A percentile compares a stretch with the other conserved stretches of the same genome.
Evolutionary conservation across 129 eudicot genomes (phyloP).

Genomic region (Gnaphalium uliginosum): DNA sequence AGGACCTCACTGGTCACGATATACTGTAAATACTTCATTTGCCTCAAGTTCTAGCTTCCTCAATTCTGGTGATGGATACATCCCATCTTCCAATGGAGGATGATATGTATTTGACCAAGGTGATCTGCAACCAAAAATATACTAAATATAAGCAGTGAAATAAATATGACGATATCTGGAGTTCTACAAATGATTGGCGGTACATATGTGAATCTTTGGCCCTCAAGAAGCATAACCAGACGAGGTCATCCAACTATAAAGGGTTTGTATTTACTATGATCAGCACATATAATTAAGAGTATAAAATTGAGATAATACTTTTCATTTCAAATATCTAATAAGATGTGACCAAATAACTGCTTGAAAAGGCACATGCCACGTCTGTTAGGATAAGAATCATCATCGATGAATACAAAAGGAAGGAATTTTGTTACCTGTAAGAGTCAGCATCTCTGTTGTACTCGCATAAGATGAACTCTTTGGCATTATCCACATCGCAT

Average conservation of each 20-base stretch:
- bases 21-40: conserved; percentile 82
- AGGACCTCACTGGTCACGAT: conserved; percentile 99
- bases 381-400: conserved; percentile 1
- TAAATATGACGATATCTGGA: not conserved
- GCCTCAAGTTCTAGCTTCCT: conserved; percentile 97
- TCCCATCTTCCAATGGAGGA: conserved; percentile 89
- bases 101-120: conserved; percentile 97
- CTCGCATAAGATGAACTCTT: conserved; percentile 89
- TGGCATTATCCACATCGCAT: conserved; percentile 73
- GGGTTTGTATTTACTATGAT: not conserved
- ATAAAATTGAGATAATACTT: not conserved
- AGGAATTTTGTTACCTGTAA: conserved; percentile 60
- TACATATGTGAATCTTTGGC: not conserved
- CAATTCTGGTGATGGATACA: conserved; percentile 70
- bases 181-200: not conserved
- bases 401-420: not conserved
- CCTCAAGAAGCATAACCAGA: not conserved
- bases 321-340: not conserved
- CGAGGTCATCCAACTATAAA: not conserved
- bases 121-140: conserved; percentile 52
- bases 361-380: not conserved
- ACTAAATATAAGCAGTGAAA: not conserved
- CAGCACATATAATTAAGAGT: not conserved
- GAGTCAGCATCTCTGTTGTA: conserved; percentile 99
- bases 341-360: not conserved